A percentile compares a stretch with the other conserved stretches of the same genome.
Conservation (phyloP, 345 rosid species). For the Theobroma cacao region DNA sequence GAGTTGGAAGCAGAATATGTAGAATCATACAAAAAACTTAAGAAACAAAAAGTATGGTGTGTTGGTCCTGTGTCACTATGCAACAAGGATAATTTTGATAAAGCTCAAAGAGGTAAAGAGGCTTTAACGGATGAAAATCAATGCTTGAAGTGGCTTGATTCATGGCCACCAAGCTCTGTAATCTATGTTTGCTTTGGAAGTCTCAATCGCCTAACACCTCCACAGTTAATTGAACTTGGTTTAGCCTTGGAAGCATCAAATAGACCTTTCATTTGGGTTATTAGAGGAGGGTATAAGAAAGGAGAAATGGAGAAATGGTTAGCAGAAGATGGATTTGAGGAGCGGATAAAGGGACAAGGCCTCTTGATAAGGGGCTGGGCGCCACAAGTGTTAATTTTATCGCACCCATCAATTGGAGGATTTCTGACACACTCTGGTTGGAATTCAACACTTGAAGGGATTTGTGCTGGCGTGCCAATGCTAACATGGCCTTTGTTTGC, state of each 20-base stretch:
- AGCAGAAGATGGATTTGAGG: slow-evolving; percentile 24
- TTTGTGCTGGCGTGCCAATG: slow-evolving; percentile 45
- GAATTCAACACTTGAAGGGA: slow-evolving; percentile 60
- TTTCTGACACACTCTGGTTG: slow-evolving; percentile 70
- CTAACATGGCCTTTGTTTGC: slow-evolving; percentile 61
- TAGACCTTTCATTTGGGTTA: slow-evolving; percentile 65
- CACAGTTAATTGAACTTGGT: slow-evolving; percentile 39
- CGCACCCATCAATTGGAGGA: slow-evolving; percentile 51
- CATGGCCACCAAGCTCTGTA: slow-evolving; percentile 28
- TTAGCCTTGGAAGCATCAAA: slow-evolving; percentile 41
- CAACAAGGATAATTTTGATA: neutral
- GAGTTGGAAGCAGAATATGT: slow-evolving; percentile 33
- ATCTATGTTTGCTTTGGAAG: slow-evolving; percentile 52
- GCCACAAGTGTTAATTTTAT: slow-evolving; percentile 50
- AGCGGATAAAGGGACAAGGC: slow-evolving; percentile 30
- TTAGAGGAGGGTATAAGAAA: slow-evolving; percentile 29
- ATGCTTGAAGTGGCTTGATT: slow-evolving; percentile 38
- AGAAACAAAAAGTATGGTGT: neutral
- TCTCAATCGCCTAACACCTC: slow-evolving; percentile 26
- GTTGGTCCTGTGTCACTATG: slow-evolving; percentile 1
- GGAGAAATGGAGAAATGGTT: slow-evolving; percentile 33
- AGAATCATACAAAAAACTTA: neutral
- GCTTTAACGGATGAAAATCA: slow-evolving; percentile 21
- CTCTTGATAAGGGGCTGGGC: slow-evolving; percentile 56
- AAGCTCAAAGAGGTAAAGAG: slow-evolving; percentile 29